These are phyloP conservation scores for Penicillium concentricum DNA, from an alignment of 2,329 filamentous ascomycete species.

Conservation along the genomic window DNA sequence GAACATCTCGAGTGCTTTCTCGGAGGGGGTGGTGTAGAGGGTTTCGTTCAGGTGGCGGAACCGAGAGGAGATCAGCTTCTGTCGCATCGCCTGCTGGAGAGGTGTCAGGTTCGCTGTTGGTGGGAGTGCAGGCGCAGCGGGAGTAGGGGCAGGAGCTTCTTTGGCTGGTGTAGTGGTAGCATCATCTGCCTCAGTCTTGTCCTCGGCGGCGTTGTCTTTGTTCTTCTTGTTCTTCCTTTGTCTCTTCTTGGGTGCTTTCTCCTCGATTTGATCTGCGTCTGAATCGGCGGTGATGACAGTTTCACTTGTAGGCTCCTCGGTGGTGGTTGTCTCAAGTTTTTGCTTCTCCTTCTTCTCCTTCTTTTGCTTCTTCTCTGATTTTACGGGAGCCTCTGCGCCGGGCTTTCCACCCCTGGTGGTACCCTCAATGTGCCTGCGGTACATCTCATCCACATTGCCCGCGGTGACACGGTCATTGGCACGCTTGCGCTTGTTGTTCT, in stretches of 20 bases:
- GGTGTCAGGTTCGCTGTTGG: constrained; percentile 71
- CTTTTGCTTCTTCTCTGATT: constrained; percentile 29
- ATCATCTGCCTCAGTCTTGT: constrained; percentile 19
- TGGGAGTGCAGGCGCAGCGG: constrained; percentile 33
- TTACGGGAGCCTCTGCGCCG: constrained; percentile 23
- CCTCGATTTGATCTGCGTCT: constrained; percentile 28
- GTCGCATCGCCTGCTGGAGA: constrained; percentile 88
- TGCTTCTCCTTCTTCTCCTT: constrained; percentile 32
- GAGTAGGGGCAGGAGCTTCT: constrained; percentile 8
- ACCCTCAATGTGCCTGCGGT: constrained; percentile 75
- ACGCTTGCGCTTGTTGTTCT: constrained; percentile 54
- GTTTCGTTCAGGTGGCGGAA: constrained; percentile 98
- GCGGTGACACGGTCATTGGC: constrained; percentile 55
- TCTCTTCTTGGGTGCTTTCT: constrained; percentile 25
- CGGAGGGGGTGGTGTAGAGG: constrained; percentile 87
- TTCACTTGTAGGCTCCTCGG: constrained; percentile 20
- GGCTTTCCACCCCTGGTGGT: constrained; percentile 50
- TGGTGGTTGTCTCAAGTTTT: constrained; percentile 17
- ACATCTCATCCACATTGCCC: constrained; percentile 73
- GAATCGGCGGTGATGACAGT: constrained; percentile 1
- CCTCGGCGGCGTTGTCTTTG: constrained; percentile 27
- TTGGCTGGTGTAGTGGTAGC: constrained; percentile 13
- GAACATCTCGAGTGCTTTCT: constrained; percentile 80
- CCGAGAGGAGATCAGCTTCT: constrained; percentile 89
- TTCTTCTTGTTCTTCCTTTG: constrained; percentile 36